Base-by-base conservation (phyloP, 164 flowering plant species). In the Aristolochia californica region DNA sequence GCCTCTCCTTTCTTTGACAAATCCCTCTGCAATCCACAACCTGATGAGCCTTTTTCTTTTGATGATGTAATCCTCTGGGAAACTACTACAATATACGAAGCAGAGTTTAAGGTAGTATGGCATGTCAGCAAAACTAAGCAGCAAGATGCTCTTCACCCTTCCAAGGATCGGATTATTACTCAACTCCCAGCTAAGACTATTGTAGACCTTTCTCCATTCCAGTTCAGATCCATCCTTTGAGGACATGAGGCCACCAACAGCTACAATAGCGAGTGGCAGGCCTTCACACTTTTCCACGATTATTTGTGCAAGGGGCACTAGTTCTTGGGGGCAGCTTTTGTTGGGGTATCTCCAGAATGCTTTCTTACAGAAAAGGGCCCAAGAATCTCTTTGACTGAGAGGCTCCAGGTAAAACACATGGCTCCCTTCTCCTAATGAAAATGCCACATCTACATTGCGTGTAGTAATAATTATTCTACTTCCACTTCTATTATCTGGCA, bases 381-480 rank as follows among this genome's bases (percentile, higher is more conserved):
- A 43, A 13, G 60, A 44, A 1, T 49, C 38, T 2, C 51, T 16
- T 2, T 11, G n/a, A 14, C 25, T 16, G 14, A 57, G 51, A 25
- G 38, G 56, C 24, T 51, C 11, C 8, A 57, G 48, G 5, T 24
- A 56, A 10, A 14, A 38, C 13, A 57, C 30, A 22, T 15, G 12
- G 26, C 47, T 21, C n/a, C 57, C 65, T 13, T 48, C 58, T 23
- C 72, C 82, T 1, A 67, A 25, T 15, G 68, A 57, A 22, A 68
- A 21, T 28, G 82, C 75, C 13, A 83, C 68, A 17, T 71, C 58
- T 18, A 62, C 62, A 30, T 53, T 48, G 43, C 80, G 58, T 4
- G 77, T 74, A 14, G 81, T 77, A 15, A 77, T 26, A 11, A 74
- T 24, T 23, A 74, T 43, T 25, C 75, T 59, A 43, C 76, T 74